Evolutionary conservation across 305 asterid species (phyloP), one percentile per base, ranked within the genome.

Genomic region (Fraxinus albicans): DNA sequence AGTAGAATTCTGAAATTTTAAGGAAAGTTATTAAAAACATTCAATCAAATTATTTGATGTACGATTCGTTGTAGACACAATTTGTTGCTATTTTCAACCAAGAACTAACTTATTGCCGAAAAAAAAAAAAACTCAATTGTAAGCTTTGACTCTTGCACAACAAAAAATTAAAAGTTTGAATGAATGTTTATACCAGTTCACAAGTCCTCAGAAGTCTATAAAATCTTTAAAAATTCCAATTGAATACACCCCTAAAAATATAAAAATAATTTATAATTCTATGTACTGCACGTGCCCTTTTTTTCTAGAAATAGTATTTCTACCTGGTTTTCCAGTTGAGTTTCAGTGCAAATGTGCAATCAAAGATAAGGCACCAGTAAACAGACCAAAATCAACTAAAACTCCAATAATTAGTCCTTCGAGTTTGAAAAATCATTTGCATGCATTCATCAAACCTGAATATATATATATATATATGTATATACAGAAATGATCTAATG

Each of bases 371-470:
- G 10, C 25, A 69, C 76, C 73, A n/a, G 74, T 47, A 72, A 70
- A 69, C 27, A 67, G 47, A 60, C n/a, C 53, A 9, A 47, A 82
- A 73, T 19, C 79, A 38, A 19, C 83, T 42, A 17, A 55, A 55
- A 55, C 5, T n/a, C 25, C 25, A 55, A 17, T 6, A n/a, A 55
- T n/a, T 47, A 27, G 6, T 17, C 6, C 76, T 77, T n/a, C n/a
- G 13, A 79, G 65, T 15, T 15, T 13, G 63, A 55, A 23, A 77
- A 27, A 55, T 55, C 65, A n/a, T 55, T 74, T 10, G 81, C 86
- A 77, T 81, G 84, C 60, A 79, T 38, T 60, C 87, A 42, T 42
- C 72, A 6, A 6, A 6, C 31, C 13, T 60, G 31, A 19, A 50
- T 17, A 2, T 12, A 47, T 13, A 47, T 44, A 12, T 12, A 44